These are phyloP conservation scores for Amanita rimosa DNA, from an alignment of 768 basidiomycete genomes.

Conservation along the genomic window DNA sequence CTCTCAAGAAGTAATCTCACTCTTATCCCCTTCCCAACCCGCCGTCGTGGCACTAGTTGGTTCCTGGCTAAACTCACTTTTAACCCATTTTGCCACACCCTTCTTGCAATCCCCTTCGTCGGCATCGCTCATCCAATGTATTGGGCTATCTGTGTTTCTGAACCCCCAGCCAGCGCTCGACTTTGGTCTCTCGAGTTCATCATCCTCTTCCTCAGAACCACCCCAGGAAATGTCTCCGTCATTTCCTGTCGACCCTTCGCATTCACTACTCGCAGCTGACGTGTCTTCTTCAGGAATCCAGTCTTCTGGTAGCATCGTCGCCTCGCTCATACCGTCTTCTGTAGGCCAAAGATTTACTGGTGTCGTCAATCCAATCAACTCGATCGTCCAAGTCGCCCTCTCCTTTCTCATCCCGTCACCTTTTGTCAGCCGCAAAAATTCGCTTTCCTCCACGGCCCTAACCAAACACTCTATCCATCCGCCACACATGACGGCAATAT, in stretches of 20 bases:
- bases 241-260: slow-evolving; percentile 23
- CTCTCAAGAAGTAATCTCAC: slow-evolving; percentile 23
- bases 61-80: slow-evolving; percentile 5
- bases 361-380: slow-evolving; percentile 28
- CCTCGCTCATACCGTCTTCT: slow-evolving; percentile 22
- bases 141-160: background rate
- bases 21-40: slow-evolving; percentile 37
- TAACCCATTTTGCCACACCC: slow-evolving; percentile 10
- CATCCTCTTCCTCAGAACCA: slow-evolving; percentile 18
- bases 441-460: slow-evolving; percentile 31
- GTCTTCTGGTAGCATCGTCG: slow-evolving; percentile 26
- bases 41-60: slow-evolving; percentile 22
- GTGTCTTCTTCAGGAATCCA: slow-evolving; percentile 32
- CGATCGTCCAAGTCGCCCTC: slow-evolving; percentile 29
- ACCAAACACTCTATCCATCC: slow-evolving; percentile 51
- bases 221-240: slow-evolving; percentile 32
- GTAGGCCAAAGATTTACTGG: slow-evolving; percentile 18
- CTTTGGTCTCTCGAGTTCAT: slow-evolving; percentile 16
- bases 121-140: background rate
- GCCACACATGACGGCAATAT: slow-evolving; percentile 38
- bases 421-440: slow-evolving; percentile 26
- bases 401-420: slow-evolving; percentile 21
- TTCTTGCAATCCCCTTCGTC: slow-evolving; percentile 1
- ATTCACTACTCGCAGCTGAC: slow-evolving; percentile 14
- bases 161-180: slow-evolving; percentile 8